Conservation (phyloP, 495 filamentous ascomycete species). For the Penicillium longicatenatum region DNA sequence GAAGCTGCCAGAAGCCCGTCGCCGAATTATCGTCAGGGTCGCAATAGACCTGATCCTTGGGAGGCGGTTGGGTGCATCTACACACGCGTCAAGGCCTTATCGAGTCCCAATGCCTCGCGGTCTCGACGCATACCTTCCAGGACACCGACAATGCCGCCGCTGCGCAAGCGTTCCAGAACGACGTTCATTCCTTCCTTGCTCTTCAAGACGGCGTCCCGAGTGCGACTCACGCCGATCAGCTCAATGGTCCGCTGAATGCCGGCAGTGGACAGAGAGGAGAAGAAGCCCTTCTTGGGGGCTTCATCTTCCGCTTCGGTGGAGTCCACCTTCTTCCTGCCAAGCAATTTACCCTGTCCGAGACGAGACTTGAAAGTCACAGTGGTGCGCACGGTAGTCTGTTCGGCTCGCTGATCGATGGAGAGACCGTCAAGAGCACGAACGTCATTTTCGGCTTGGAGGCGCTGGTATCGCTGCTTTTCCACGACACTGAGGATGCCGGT, state of each 20-base stretch:
- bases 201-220: constrained; percentile 78
- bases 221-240: constrained; percentile 79
- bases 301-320: constrained; percentile 50
- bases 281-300: constrained; percentile 60
- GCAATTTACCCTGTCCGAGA: constrained; percentile 71
- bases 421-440: constrained; percentile 25
- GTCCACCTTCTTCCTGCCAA: constrained; percentile 50
- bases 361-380: constrained; percentile 83
- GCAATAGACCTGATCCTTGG: constrained; percentile 33
- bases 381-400: constrained; percentile 80
- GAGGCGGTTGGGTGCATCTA: constrained; percentile 43
- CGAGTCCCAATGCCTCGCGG: constrained; percentile 50
- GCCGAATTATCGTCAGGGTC: constrained; percentile 37
- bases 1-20: constrained; percentile 13
- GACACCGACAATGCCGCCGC: constrained; percentile 81
- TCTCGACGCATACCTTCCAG: constrained; percentile 82
- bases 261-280: constrained; percentile 72
- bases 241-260: constrained; percentile 90
- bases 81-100: constrained; percentile 51
- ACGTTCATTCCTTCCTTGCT: constrained; percentile 95
- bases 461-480: constrained; percentile 79
- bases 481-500: constrained; percentile 90
- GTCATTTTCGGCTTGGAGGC: constrained; percentile 31
- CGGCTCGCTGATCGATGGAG: constrained; percentile 45
- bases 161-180: constrained; percentile 81